Percentiles rank a stretch among this genome's conserved stretches.
Evolutionary conservation across 306 rosid species (phyloP).

Genomic region (Hippophae tibetana): DNA sequence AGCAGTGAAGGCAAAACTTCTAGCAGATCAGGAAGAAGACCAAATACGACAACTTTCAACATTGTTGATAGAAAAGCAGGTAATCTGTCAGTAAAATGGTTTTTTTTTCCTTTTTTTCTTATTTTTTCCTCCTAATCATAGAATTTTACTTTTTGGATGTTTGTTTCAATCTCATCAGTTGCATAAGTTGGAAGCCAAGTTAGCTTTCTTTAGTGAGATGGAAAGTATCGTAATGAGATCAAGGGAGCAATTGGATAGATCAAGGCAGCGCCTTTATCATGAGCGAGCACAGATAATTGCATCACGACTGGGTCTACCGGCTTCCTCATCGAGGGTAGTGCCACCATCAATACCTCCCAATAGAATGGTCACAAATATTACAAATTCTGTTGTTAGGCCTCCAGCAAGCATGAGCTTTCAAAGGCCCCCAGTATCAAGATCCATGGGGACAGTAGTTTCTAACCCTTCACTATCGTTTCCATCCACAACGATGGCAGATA

Average conservation of each 20-base stretch:
- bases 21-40: constrained; percentile 83
- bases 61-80: constrained; percentile 78
- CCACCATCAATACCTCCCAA: constrained; percentile 45
- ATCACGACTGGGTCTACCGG: constrained; percentile 60
- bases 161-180: constrained; percentile 51
- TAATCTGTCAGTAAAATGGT: constrained; percentile 19
- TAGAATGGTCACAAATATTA: constrained; percentile 40
- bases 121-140: not conserved
- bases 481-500: constrained; percentile 39
- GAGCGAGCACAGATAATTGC: constrained; percentile 84
- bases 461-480: constrained; percentile 36
- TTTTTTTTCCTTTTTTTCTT: constrained; percentile 8
- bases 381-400: constrained; percentile 59
- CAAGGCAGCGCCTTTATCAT: constrained; percentile 83
- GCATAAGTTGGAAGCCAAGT: constrained; percentile 73
- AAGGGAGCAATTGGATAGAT: constrained; percentile 74
- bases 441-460: constrained; percentile 36
- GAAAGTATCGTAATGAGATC: constrained; percentile 63
- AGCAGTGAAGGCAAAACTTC: constrained; percentile 76
- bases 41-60: constrained; percentile 65
- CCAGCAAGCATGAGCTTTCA: constrained; percentile 41
- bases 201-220: constrained; percentile 61
- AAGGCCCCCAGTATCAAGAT: constrained; percentile 51
- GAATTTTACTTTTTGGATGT: constrained; percentile 10
- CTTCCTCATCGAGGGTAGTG: constrained; percentile 53